Evolutionary conservation across 73 alveolate genomes (phyloP).

Genomic region (Symbiodinium natans): DNA sequence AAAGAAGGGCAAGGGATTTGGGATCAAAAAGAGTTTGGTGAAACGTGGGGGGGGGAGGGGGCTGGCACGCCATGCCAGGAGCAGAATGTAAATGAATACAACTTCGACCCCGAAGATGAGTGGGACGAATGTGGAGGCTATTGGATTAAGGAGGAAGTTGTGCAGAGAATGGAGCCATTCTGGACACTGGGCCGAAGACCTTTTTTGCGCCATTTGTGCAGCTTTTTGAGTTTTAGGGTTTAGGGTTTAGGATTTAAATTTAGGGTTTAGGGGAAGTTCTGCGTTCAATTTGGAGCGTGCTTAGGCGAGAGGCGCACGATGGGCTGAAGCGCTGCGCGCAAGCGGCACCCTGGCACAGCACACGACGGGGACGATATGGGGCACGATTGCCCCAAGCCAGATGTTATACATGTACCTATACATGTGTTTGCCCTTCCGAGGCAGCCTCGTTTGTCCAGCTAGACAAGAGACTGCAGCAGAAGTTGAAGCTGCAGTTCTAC

Average conservation of each 20-base stretch:
- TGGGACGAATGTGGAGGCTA: neutral
- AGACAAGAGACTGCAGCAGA: constrained; percentile 41
- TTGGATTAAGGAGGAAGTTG: neutral
- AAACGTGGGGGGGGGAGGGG: too few species aligned
- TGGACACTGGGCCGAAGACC: neutral
- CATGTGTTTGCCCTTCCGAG: too few species aligned
- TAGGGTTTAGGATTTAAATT: too few species aligned
- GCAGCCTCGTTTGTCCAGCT: constrained; percentile 34
- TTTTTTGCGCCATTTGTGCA: too few species aligned
- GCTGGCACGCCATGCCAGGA: too few species aligned
- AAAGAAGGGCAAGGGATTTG: too few species aligned
- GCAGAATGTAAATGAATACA: neutral
- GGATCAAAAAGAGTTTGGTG: too few species aligned
- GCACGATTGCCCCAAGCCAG: too few species aligned
- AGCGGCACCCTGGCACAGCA: neutral
- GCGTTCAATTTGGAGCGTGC: neutral
- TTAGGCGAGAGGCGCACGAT: neutral
- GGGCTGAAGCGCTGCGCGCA: neutral
- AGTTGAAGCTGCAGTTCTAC: constrained; percentile 29
- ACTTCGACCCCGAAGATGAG: neutral
- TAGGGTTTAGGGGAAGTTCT: too few species aligned
- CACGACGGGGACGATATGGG: neutral
- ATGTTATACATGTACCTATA: too few species aligned
- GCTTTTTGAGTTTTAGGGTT: too few species aligned
- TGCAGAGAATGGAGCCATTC: neutral